Evolutionary conservation across 768 basidiomycete genomes (phyloP).

Genomic region (Leucogyrophana mollusca): DNA sequence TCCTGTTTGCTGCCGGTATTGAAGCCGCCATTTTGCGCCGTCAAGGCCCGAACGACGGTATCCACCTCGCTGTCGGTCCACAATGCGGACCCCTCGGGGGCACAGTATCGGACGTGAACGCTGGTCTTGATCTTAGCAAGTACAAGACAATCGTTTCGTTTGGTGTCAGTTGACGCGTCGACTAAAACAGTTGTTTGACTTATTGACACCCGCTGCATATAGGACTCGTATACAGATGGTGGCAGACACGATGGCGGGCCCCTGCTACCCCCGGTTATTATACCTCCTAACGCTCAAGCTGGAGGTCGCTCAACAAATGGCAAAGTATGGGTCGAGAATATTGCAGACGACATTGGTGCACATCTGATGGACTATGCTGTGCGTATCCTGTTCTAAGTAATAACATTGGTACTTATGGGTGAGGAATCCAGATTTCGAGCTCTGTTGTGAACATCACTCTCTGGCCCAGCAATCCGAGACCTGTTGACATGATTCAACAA

Average conservation of each 20-base stretch:
- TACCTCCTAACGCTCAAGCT: constrained; percentile 43
- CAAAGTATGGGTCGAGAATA: constrained; percentile 46
- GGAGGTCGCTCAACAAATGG: constrained; percentile 54
- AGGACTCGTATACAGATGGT: constrained; percentile 54
- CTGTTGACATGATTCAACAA: constrained; percentile 49
- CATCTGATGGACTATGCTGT: constrained; percentile 52
- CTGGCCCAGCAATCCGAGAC: constrained; percentile 51
- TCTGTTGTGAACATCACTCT: constrained; percentile 46
- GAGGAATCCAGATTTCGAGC: constrained; percentile 36
- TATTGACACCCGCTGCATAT: neutral
- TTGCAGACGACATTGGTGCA: constrained; percentile 39
- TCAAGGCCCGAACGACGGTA: constrained; percentile 14
- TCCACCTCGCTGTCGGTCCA: constrained; percentile 48
- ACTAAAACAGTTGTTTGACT: neutral
- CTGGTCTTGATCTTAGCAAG: constrained; percentile 36
- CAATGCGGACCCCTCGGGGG: constrained; percentile 42
- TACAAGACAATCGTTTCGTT: constrained; percentile 53
- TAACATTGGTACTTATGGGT: no score
- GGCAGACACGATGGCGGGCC: constrained; percentile 45
- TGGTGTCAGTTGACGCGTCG: constrained; percentile 33
- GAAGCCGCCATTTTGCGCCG: neutral
- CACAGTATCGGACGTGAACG: constrained; percentile 44
- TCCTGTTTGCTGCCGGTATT: no score
- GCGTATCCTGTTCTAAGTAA: constrained; percentile 8
- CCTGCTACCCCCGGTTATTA: constrained; percentile 39